Evolutionary conservation across 208 protist species (phyloP).

Genomic region (Tritrichomonas musculus): DNA sequence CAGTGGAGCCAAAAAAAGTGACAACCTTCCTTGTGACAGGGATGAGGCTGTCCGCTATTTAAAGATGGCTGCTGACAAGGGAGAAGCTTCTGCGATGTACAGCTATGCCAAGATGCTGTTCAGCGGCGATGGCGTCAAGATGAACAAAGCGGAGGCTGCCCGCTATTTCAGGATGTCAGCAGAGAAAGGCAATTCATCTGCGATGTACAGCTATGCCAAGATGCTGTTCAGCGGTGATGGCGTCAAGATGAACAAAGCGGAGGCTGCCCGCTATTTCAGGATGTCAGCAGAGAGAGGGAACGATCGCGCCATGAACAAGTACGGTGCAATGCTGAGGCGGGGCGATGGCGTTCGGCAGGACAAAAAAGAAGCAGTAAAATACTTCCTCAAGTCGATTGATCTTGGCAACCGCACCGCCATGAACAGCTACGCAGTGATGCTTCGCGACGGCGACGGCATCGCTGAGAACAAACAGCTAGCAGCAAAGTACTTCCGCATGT

Average conservation of each 20-base stretch:
- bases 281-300: conserved; percentile 3
- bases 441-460: not conserved
- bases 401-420: not conserved
- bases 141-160: not conserved
- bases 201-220: not conserved
- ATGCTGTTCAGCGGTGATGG: not conserved
- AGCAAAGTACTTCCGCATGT: not conserved
- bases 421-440: not conserved
- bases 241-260: not conserved
- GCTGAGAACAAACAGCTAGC: not conserved
- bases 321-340: not conserved
- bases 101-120: not conserved
- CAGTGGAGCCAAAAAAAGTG: too few species aligned
- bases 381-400: not conserved
- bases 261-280: not conserved
- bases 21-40: too few species aligned
- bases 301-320: not conserved
- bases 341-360: not conserved
- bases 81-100: not conserved
- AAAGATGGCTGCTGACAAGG: not conserved
- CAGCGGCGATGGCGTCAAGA: not conserved
- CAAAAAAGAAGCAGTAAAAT: not conserved
- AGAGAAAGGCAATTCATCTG: not conserved
- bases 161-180: not conserved
- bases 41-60: not conserved